Base-by-base conservation (phyloP, 1,284 basidiomycete species). In the Cerioporus squamosus region DNA sequence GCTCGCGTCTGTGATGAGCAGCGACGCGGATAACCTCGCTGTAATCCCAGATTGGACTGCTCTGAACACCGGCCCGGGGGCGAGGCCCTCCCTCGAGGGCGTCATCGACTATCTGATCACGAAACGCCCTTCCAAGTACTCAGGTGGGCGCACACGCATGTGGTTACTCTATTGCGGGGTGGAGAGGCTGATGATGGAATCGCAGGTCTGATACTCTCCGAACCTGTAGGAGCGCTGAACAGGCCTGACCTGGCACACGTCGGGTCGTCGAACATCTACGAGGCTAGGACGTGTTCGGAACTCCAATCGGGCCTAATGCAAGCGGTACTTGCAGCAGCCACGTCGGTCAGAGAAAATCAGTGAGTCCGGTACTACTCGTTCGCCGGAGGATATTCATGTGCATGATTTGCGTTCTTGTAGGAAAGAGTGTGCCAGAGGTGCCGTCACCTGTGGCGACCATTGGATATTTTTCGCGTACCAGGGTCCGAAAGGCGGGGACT, bases 401-500 rank as follows among this genome's bases (percentile, higher is more conserved):
- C 7, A 5, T 12, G 24, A 22, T 40, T 43, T 24, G 31, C 46
- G 18, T 44, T 14, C 26, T 17, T 46, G 29, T 15, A 57, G 56
- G 17, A 57, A 57, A n/a, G 56, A 57, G 23, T 57, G 56, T 15
- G 56, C 45, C 8, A 46, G 56, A 26, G 56, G 55, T 47, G 56
- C 56, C 18, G 56, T 57, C 22, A 57, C 56, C 9, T 57, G 56
- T 29, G 56, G 56, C 15, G 56, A 57, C 31, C 56, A 53, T 22
- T 57, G 56, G 56, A 53, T 57, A 40, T 57, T 57, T 51, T 57
- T 57, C 29, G 51, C 56, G 14, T 57, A 53, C 46, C 56, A 57
- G 51, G 56, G 51, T 36, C 56, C 56, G 10, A 53, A 57, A 33
- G 56, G 56, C 7, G 40, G 50, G 15, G 56, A 57, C 40, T 44